Base-by-base conservation (phyloP, 306 rosid genomes). In the Adenanthera pavonina region DNA sequence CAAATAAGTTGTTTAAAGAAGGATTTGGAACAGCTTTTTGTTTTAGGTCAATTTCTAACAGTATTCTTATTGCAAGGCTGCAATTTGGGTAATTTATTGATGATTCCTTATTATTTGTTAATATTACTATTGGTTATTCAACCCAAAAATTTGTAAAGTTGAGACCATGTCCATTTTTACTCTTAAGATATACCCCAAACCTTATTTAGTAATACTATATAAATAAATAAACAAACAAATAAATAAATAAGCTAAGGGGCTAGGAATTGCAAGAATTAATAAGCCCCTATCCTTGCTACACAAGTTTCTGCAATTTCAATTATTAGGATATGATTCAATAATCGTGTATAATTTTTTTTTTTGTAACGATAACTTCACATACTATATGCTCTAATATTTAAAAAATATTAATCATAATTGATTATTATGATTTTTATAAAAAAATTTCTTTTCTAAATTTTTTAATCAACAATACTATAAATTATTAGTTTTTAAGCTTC, bases 251-350 rank as follows among this genome's bases (percentile, higher is more conserved):
- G 20, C 59, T 17, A 53, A 3, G 59, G 25, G 10, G 1, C 25
- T 5, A 16, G 59, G 59, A 53, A 53, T 17, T 53, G 9, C 59
- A 53, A 53, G 25, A 16, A 17, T 6, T 53, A 1, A 53, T 7
- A 16, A 53, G 5, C 9, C 9, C 25, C 3, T 53, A 6, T 53
- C 8, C 16, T 17, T 6, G 25, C 17, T 67, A 36, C 49, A 30
- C 57, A 41, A 13, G 4, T 65, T 56, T 51, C 77, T 72, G 49
- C 48, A 49, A 17, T 6, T 77, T 77, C 77, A 77, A 66, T 72
- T 77, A 51, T 65, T 54, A 72, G 57, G 54, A 65, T 72, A 34
- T 25, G 2, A 64, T 53, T 85, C 72, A 43, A 64, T 78, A 62
- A 72, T 64, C 56, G 62, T 70, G n/a, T n/a, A n/a, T n/a, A n/a